These are phyloP conservation scores for rapeseed (Brassica napus) DNA, from an alignment of 345 rosid species.

Conservation along the genomic window Da-Ae NC_063448.1:20785001-20785500, in stretches of 20 bases:
- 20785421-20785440: too few species aligned
- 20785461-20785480: too few species aligned
- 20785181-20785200: background rate
- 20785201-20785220: background rate
- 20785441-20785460: too few species aligned
- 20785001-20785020: conserved; percentile 5
- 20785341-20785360: background rate
- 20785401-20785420: too few species aligned
- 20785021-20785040: conserved; percentile 6
- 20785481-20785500: too few species aligned
- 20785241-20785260: background rate
- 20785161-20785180: background rate
- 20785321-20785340: background rate
- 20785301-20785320: background rate
- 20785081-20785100: background rate
- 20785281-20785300: background rate
- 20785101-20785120: background rate
- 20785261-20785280: background rate
- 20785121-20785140: background rate
- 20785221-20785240: background rate
- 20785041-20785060: conserved; percentile 1
- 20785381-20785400: background rate
- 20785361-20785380: background rate
- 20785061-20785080: conserved; percentile 2
- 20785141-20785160: background rate